phyloP scores from a whole-genome alignment of 805 yeast genomes.

The Helenozyma rhizophorensis region DNA sequence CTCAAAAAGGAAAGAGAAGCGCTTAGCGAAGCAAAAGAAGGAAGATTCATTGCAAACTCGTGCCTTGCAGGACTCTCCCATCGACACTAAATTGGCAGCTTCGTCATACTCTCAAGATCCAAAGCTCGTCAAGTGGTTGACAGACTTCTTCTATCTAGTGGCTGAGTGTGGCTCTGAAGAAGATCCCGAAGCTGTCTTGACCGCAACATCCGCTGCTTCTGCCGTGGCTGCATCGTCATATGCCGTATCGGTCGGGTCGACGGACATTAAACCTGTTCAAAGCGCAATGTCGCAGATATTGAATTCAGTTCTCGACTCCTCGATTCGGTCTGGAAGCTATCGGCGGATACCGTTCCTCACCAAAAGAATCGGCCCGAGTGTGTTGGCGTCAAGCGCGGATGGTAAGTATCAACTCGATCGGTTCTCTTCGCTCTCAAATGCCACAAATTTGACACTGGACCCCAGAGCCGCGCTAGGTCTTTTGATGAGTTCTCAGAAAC shows the following conservation, averaged over 20 bases:
- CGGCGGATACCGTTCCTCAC: slow-evolving; percentile 10
- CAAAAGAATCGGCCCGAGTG: too few species aligned
- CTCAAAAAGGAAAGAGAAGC: slow-evolving; percentile 55
- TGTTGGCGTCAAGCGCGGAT: too few species aligned
- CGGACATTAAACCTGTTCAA: slow-evolving; percentile 4
- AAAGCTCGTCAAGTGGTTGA: slow-evolving; percentile 21
- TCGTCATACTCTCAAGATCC: slow-evolving; percentile 19
- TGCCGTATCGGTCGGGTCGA: slow-evolving; percentile 2
- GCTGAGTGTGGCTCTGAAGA: slow-evolving; percentile 29
- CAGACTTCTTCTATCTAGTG: slow-evolving; percentile 34
- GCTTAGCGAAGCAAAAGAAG: slow-evolving; percentile 45
- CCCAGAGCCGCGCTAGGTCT: too few species aligned
- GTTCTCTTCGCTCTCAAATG: too few species aligned
- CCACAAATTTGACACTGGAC: too few species aligned
- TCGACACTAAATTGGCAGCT: slow-evolving; percentile 8
- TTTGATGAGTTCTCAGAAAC: too few species aligned
- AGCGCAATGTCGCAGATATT: slow-evolving; percentile 9
- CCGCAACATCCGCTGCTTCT: slow-evolving; percentile 22
- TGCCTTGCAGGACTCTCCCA: not conserved
- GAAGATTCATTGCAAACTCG: slow-evolving; percentile 16
- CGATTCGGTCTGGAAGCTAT: slow-evolving; percentile 9
- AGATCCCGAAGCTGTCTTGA: slow-evolving; percentile 25
- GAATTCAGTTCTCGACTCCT: slow-evolving; percentile 8
- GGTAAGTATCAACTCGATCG: too few species aligned
- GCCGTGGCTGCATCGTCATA: slow-evolving; percentile 13